These are phyloP conservation scores for Ophiostoma pallidulum DNA, from an alignment of 2,329 filamentous ascomycete species.

Conservation along the genomic window DNA sequence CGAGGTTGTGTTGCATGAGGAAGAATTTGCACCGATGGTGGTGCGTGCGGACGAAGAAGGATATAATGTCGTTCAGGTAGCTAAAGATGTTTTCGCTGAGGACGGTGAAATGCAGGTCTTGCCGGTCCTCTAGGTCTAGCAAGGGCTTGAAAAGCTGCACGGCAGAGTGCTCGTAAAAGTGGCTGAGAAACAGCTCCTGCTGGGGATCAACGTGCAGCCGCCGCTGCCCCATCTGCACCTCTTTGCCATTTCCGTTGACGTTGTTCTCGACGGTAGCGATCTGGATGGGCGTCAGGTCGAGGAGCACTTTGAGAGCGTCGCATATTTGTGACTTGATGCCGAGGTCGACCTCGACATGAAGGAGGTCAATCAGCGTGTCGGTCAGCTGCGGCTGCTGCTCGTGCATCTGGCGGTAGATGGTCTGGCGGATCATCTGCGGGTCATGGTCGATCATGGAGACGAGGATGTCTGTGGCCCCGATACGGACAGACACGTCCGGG, in stretches of 20 bases:
- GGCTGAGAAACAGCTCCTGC: constrained; percentile 74
- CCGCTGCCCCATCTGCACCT: constrained; percentile 18
- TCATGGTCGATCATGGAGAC: constrained; percentile 95
- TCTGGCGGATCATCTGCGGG: constrained; percentile 83
- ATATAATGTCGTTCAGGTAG: constrained; percentile 85
- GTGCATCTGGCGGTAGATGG: constrained; percentile 83
- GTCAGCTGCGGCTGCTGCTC: constrained; percentile 80
- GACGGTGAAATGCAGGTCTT: constrained; percentile 62
- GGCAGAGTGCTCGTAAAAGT: constrained; percentile 84
- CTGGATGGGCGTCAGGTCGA: constrained; percentile 57
- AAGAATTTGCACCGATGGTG: constrained; percentile 80
- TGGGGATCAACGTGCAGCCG: constrained; percentile 54
- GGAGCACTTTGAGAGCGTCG: constrained; percentile 85
- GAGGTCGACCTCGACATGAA: constrained; percentile 83
- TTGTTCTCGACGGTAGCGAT: constrained; percentile 30
- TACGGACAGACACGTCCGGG: constrained; percentile 71
- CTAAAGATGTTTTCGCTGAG: constrained; percentile 84
- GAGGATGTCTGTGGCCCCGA: constrained; percentile 87
- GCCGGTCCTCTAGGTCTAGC: constrained; percentile 63
- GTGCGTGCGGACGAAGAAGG: constrained; percentile 89
- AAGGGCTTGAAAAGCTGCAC: constrained; percentile 79
- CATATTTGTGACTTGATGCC: constrained; percentile 94
- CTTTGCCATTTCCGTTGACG: constrained; percentile 35
- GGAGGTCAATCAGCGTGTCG: constrained; percentile 83
- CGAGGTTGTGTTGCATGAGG: constrained; percentile 69